These are phyloP conservation scores for Diaporthe vaccinii DNA, from an alignment of 2,329 filamentous ascomycete species.

Conservation along the genomic window DNA sequence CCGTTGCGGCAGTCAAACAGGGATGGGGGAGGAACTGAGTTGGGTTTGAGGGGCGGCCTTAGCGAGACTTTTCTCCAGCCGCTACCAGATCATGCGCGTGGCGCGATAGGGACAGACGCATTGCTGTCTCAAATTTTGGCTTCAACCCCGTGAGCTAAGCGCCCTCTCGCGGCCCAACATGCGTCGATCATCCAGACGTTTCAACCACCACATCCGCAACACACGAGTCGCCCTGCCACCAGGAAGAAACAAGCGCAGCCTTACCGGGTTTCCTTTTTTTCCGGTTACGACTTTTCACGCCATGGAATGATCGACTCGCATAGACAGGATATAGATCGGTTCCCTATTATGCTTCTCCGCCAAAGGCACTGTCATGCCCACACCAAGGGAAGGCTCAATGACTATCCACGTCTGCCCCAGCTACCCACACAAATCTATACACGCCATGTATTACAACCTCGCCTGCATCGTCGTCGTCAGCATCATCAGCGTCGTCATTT, in stretches of 20 bases:
- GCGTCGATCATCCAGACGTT: conserved; percentile 26
- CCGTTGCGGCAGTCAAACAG: conserved; percentile 65
- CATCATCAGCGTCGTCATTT: conserved; percentile 30
- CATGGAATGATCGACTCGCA: conserved; percentile 23
- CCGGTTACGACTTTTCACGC: conserved; percentile 24
- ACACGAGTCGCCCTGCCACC: conserved; percentile 7
- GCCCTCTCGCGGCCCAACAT: conserved; percentile 10
- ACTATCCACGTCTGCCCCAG: neutral
- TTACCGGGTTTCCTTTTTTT: neutral
- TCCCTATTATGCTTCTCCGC: conserved; percentile 5
- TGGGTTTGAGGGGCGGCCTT: conserved; percentile 3
- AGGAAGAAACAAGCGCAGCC: neutral
- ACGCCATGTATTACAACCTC: conserved; percentile 14
- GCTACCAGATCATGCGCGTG: conserved; percentile 7
- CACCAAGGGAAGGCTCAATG: neutral
- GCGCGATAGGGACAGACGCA: neutral
- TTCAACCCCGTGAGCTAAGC: conserved; percentile 8
- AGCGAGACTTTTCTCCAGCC: neutral
- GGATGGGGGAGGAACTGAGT: conserved; percentile 55
- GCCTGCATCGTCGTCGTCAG: conserved; percentile 29
- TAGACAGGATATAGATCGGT: conserved; percentile 14
- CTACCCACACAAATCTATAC: neutral
- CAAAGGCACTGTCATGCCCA: conserved; percentile 17
- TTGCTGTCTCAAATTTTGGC: conserved; percentile 13
- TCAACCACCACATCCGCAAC: conserved; percentile 23